Percentiles rank a stretch among this genome's conserved stretches.
phyloP scores from a whole-genome alignment of 768 basidiomycete genomes.

The Auricularia auricula-judae region DNA sequence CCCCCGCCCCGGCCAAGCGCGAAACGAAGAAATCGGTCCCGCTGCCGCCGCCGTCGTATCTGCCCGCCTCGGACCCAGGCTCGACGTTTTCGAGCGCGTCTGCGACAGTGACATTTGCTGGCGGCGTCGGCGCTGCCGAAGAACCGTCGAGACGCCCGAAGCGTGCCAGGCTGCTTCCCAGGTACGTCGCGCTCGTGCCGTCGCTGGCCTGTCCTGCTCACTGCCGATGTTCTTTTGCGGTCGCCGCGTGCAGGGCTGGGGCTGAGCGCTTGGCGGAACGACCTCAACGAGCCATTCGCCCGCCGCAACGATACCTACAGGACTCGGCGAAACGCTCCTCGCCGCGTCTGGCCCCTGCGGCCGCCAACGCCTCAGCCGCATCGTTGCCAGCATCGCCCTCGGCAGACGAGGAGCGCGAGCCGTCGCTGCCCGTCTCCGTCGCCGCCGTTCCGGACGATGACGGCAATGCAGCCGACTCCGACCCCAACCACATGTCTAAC shows the following conservation, averaged over 20 bases:
- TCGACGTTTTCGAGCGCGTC: constrained; percentile 54
- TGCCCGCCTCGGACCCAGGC: constrained; percentile 77
- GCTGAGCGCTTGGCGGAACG: background rate
- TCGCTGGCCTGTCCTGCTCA: background rate
- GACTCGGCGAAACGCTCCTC: background rate
- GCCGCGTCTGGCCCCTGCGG: background rate
- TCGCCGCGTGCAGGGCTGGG: background rate
- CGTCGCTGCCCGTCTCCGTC: background rate
- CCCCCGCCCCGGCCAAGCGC: constrained; percentile 58
- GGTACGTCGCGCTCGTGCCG: background rate
- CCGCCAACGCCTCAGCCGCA: background rate
- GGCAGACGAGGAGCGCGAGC: background rate
- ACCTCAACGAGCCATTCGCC: background rate
- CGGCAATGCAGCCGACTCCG: constrained; percentile 5
- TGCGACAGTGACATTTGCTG: background rate
- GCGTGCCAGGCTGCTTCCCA: background rate
- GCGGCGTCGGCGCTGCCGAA: background rate
- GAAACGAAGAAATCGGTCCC: constrained; percentile 24
- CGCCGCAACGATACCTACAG: background rate
- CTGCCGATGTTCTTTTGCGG: background rate
- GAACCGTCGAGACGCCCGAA: background rate
- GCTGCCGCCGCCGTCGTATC: constrained; percentile 39
- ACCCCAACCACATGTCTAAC: constrained; percentile 5
- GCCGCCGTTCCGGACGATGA: background rate
- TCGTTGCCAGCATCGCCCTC: background rate